phyloP scores from a whole-genome alignment of 2,329 filamentous ascomycete species.

The Dissoconium aciculare region DNA sequence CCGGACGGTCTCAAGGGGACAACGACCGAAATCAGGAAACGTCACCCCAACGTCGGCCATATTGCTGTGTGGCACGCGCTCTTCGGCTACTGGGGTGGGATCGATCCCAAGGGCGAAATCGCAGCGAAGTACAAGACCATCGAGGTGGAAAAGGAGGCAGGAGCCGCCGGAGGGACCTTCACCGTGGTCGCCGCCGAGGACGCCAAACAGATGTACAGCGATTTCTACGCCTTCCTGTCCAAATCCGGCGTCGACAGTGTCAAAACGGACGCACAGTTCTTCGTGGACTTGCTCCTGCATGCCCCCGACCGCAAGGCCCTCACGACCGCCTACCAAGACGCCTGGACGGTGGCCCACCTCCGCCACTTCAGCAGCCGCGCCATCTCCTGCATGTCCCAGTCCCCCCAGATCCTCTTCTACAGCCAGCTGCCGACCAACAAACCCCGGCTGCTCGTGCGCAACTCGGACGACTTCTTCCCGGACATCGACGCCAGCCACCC shows the following conservation, averaged over 20 bases:
- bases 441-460: conserved; percentile 61
- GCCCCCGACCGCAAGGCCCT: conserved; percentile 57
- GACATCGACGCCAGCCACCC: conserved; percentile 65
- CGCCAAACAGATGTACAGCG: conserved; percentile 62
- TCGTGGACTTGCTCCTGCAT: conserved; percentile 59
- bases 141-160: conserved; percentile 39
- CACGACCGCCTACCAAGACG: conserved; percentile 64
- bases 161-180: conserved; percentile 50
- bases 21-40: conserved; percentile 50
- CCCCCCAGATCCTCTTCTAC: conserved; percentile 73
- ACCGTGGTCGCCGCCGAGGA: conserved; percentile 61
- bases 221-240: conserved; percentile 76
- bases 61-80: conserved; percentile 92
- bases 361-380: conserved; percentile 62
- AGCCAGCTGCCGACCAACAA: conserved; percentile 64
- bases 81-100: conserved; percentile 77
- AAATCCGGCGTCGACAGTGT: conserved; percentile 66
- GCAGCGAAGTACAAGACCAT: conserved; percentile 64
- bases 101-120: conserved; percentile 59
- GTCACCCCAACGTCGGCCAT: conserved; percentile 58
- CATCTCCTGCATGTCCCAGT: conserved; percentile 91
- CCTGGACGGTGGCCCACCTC: conserved; percentile 65
- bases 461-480: conserved; percentile 87
- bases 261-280: conserved; percentile 88
- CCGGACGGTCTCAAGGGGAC: conserved; percentile 63